A percentile compares a stretch with the other conserved stretches of the same genome.
Evolutionary conservation across 495 filamentous ascomycete species (phyloP).

Genomic region (Aspergillus haitiensis): DNA sequence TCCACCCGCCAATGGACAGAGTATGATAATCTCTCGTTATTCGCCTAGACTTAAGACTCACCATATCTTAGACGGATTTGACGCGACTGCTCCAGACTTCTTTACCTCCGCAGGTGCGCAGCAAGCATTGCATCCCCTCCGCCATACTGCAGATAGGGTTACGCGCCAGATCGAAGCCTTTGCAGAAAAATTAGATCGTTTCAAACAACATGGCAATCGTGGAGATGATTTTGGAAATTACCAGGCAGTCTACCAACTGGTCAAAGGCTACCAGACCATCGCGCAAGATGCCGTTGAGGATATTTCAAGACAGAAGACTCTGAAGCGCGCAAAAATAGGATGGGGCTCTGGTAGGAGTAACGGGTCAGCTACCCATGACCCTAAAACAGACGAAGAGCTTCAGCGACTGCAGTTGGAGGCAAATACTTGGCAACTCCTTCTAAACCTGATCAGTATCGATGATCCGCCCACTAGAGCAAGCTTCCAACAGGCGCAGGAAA

Average conservation of each 20-base stretch:
- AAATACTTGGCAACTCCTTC: slow-evolving; percentile 86
- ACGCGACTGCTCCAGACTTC: slow-evolving; percentile 35
- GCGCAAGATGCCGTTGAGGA: slow-evolving; percentile 45
- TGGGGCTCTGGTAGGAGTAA: slow-evolving; percentile 31
- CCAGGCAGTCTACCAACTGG: slow-evolving; percentile 46
- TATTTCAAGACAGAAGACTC: slow-evolving; percentile 37
- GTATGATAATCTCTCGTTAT: slow-evolving; percentile 15
- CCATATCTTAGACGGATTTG: slow-evolving; percentile 18
- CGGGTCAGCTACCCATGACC: slow-evolving; percentile 35
- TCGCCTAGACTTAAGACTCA: slow-evolving; percentile 22
- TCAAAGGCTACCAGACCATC: slow-evolving; percentile 44
- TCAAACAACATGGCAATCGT: slow-evolving; percentile 45
- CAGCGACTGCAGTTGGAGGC: slow-evolving; percentile 67
- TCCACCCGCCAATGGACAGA: slow-evolving; percentile 20
- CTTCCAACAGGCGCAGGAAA: slow-evolving; percentile 39
- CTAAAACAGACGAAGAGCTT: slow-evolving; percentile 56
- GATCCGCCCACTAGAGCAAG: slow-evolving; percentile 39
- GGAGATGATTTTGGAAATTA: slow-evolving; percentile 38
- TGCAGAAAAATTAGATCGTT: slow-evolving; percentile 63
- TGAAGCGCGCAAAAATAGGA: slow-evolving; percentile 38
- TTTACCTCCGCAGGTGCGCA: slow-evolving; percentile 53
- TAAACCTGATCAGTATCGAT: slow-evolving; percentile 57
- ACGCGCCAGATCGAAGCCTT: slow-evolving; percentile 65
- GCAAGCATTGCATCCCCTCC: slow-evolving; percentile 55
- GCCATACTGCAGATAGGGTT: slow-evolving; percentile 58